Evolutionary conservation across 495 filamentous ascomycete genomes (phyloP), one percentile per base, ranked within the genome.

Genomic region (Neurospora pannonica): DNA sequence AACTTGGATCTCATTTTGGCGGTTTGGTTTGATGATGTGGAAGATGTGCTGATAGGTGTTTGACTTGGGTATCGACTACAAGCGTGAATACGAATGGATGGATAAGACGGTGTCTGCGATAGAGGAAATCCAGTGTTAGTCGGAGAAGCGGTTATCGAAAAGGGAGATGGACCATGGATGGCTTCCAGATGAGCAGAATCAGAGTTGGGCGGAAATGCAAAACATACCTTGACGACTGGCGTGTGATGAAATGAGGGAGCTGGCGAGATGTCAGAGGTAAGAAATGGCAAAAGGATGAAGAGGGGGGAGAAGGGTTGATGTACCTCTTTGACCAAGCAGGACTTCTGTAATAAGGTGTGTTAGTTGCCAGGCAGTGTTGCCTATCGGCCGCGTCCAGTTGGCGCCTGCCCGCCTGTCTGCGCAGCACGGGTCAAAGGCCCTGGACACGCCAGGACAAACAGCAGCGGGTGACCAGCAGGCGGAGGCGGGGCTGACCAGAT

Each of bases 1-100:
- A 98, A 98, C 89, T 98, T 98, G 84, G 92, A 94, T 80, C 94
- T 90, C 94, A 97, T 97, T 75, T 83, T 95, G 87, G 81, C 71
- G 78, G 82, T 42, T 67, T 67, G 28, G 15, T 75, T 67, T 67
- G 77, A 72, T 67, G 76, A 70, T 42, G 70, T 54, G 72, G 42
- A 46, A 60, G 21, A 34, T 11, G 67, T 19, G 75, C 19, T 74
- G 42, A 69, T 70, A 38, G 36, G 48, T 36, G 72, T 69, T 67
- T 67, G 60, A 21, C 42, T 72, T 42, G 0, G 34, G 17, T 17
- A n/a, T 54, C 11, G 43, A 72, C 28, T n/a, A 37, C 8, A 11
- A 69, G 10, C 37, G 42, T 74, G 67, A 54, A 70, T 48, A 74
- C 42, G 42, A 42, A 42, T 28, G 40, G 54, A 46, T 46, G 72